Percentiles rank a stretch among this genome's conserved stretches.
These are phyloP conservation scores for Boletus chippewaensis DNA, from an alignment of 1,284 basidiomycete genomes.

Conservation along the genomic window DNA sequence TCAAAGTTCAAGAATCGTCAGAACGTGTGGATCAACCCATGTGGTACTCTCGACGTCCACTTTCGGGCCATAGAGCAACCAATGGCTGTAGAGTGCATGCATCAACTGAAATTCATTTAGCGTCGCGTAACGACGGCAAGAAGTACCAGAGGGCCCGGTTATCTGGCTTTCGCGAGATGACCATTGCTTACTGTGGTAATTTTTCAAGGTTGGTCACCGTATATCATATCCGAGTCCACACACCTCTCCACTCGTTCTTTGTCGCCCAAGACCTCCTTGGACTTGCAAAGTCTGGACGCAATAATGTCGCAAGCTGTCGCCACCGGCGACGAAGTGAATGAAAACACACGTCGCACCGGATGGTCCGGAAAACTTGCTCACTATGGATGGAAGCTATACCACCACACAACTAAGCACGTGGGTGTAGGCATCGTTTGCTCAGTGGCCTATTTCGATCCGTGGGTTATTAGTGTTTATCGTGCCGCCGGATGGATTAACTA, in stretches of 20 bases:
- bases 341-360: neutral
- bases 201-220: neutral
- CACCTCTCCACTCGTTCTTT: neutral
- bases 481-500: slow-evolving; percentile 1
- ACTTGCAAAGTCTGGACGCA: neutral
- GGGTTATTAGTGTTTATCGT: slow-evolving; percentile 16
- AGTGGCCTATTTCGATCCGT: slow-evolving; percentile 54
- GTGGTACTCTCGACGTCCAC: too few species aligned
- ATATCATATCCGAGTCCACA: neutral
- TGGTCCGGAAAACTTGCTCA: slow-evolving; percentile 22
- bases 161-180: neutral
- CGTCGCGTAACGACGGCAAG: too few species aligned
- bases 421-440: slow-evolving; percentile 47
- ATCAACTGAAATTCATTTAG: too few species aligned
- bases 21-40: too few species aligned
- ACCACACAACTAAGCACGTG: slow-evolving; percentile 40
- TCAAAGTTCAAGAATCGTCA: too few species aligned
- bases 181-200: neutral
- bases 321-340: slow-evolving; percentile 7
- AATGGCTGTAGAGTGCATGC: too few species aligned
- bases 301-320: slow-evolving; percentile 13
- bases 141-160: neutral
- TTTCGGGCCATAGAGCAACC: too few species aligned
- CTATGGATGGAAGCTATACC: slow-evolving; percentile 26
- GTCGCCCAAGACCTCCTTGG: neutral